phyloP scores from a whole-genome alignment of 805 yeast genomes.

The Scheffersomyces lignosus region DNA sequence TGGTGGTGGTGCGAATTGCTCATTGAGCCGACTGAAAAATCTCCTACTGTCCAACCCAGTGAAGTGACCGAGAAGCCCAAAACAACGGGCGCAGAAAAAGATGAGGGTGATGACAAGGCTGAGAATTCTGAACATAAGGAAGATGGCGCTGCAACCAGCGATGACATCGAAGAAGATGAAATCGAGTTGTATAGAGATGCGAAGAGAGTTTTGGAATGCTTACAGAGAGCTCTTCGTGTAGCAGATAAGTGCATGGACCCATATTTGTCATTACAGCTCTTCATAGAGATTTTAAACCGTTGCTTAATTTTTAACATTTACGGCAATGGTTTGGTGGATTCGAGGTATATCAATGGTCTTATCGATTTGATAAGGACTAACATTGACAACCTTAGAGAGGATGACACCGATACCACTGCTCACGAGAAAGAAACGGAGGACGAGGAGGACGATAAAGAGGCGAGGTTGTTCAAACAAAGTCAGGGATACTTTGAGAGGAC shows the following conservation, averaged over 20 bases:
- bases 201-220: constrained; percentile 84
- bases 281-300: constrained; percentile 85
- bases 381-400: constrained; percentile 45
- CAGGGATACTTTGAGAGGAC: constrained; percentile 62
- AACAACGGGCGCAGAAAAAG: constrained; percentile 23
- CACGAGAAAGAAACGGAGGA: constrained; percentile 8
- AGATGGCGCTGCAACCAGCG: constrained; percentile 30
- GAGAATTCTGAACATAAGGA: background rate
- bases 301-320: constrained; percentile 84
- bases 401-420: constrained; percentile 14
- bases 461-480: constrained; percentile 27
- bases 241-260: constrained; percentile 94
- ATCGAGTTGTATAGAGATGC: constrained; percentile 37
- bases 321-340: constrained; percentile 69
- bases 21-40: constrained; percentile 22
- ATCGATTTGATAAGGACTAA: constrained; percentile 78
- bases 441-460: constrained; percentile 28
- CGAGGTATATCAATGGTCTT: constrained; percentile 79
- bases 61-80: constrained; percentile 14
- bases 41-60: constrained; percentile 24
- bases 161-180: constrained; percentile 27
- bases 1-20: constrained; percentile 84
- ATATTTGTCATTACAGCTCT: constrained; percentile 70
- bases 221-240: constrained; percentile 82
- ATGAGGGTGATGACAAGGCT: constrained; percentile 16